A percentile compares a stretch with the other conserved stretches of the same genome.
Conservation (phyloP, 805 yeast species). For the Wickerhamiella azymoides region DNA sequence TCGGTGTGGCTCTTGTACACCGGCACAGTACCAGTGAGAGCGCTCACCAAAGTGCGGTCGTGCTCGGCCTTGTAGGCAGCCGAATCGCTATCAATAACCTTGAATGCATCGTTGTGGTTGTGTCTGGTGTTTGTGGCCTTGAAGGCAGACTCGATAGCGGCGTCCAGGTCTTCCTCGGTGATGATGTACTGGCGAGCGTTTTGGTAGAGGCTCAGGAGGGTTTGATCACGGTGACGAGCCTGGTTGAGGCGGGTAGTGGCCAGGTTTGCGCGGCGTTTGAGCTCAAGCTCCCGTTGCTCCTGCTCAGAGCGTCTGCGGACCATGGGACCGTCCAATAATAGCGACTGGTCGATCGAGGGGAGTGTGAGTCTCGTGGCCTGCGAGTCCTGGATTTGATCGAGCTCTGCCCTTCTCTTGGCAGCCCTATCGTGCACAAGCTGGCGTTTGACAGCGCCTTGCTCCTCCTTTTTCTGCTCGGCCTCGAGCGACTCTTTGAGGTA, state of each 20-base stretch:
- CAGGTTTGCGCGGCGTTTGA: constrained; percentile 58
- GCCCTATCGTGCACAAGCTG: constrained; percentile 28
- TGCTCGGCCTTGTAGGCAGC: not conserved
- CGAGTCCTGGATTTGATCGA: constrained; percentile 25
- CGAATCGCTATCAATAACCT: not conserved
- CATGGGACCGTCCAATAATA: constrained; percentile 48
- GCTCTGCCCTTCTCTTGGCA: constrained; percentile 21
- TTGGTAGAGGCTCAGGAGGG: constrained; percentile 58
- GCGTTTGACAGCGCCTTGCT: constrained; percentile 28
- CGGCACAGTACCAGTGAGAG: not conserved
- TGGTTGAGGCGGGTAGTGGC: constrained; percentile 37
- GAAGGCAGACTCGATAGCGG: constrained; percentile 32
- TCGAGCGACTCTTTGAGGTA: constrained; percentile 52
- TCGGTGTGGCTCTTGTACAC: not conserved
- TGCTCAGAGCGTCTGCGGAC: constrained; percentile 61
- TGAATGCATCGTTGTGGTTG: not conserved
- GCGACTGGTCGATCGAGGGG: constrained; percentile 55
- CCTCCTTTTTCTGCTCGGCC: constrained; percentile 38
- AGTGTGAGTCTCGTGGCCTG: constrained; percentile 49
- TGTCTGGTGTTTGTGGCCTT: not conserved
- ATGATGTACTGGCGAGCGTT: constrained; percentile 55
- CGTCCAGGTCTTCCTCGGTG: constrained; percentile 50
- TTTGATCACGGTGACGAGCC: constrained; percentile 39
- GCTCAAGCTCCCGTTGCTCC: constrained; percentile 41
- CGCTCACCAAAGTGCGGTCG: not conserved